Conservation (phyloP, 176 grass and related monocot species). For the Panicum miliaceum region DNA sequence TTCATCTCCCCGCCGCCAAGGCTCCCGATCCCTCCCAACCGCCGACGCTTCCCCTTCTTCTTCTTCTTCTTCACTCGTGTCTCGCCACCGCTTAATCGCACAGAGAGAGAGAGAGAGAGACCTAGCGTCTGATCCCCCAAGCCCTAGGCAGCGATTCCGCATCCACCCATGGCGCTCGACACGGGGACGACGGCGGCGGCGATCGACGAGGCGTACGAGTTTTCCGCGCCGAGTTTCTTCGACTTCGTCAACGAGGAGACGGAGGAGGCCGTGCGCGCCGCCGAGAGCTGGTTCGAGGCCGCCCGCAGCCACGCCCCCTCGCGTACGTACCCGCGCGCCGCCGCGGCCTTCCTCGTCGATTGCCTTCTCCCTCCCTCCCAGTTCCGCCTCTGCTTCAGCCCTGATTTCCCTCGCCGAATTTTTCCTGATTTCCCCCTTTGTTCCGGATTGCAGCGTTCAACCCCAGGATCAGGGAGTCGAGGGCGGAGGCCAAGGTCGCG, state of each 20-base stretch:
- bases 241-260: constrained; percentile 78
- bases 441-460: constrained; percentile 61
- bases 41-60: constrained; percentile 11
- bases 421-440: neutral
- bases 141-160: neutral
- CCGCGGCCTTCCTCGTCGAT: neutral
- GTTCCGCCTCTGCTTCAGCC: neutral
- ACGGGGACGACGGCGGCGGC: constrained; percentile 33
- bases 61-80: constrained; percentile 18
- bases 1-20: constrained; percentile 36
- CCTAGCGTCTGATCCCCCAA: neutral
- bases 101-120: neutral
- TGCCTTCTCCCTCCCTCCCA: neutral
- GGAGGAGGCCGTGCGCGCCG: constrained; percentile 55
- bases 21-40: neutral
- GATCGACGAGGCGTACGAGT: constrained; percentile 83
- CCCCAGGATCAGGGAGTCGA: constrained; percentile 70
- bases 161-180: constrained; percentile 48
- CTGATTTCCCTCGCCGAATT: neutral
- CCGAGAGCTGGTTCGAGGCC: constrained; percentile 86
- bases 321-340: constrained; percentile 49
- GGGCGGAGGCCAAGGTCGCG: constrained; percentile 58
- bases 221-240: constrained; percentile 84
- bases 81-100: neutral
- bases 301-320: constrained; percentile 77